These are phyloP conservation scores for Saraca asoca DNA, from an alignment of 331 rosid species.

Conservation along the genomic window DNA sequence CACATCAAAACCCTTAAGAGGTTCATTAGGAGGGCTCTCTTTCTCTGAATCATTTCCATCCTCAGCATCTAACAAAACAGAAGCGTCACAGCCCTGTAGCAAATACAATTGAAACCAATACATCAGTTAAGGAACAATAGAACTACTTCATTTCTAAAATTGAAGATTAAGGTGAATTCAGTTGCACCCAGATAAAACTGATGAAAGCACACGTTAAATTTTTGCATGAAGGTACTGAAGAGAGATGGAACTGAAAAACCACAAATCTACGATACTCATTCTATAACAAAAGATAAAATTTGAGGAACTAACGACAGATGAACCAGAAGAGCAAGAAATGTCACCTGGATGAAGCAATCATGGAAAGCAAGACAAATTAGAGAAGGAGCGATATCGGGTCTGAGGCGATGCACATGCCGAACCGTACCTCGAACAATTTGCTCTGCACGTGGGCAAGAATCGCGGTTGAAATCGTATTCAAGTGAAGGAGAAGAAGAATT, in stretches of 20 bases:
- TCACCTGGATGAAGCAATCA: constrained; percentile 49
- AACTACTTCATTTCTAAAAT: background rate
- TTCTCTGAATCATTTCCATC: constrained; percentile 42
- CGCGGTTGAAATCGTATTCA: constrained; percentile 29
- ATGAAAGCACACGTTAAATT: background rate
- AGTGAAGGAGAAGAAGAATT: background rate
- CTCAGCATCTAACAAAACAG: constrained; percentile 43
- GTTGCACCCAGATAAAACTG: background rate
- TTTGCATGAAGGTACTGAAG: background rate
- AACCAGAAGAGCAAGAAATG: background rate
- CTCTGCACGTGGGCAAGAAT: constrained; percentile 36
- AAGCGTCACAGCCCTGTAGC: constrained; percentile 52
- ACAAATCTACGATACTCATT: background rate
- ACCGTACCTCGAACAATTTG: constrained; percentile 17
- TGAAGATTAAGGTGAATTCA: constrained; percentile 14
- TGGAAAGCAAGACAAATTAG: constrained; percentile 42
- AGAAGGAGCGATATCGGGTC: constrained; percentile 30
- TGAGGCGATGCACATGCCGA: background rate
- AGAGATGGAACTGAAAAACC: background rate
- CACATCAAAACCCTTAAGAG: background rate
- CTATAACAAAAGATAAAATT: background rate
- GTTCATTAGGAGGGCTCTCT: constrained; percentile 36
- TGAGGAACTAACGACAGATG: too few relatives aligned
- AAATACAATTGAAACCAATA: constrained; percentile 17
- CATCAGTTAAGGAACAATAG: constrained; percentile 6